Evolutionary conservation across 208 protist genomes (phyloP), one percentile per base, ranked within the genome.

Genomic region (Trypanosoma melophagium): DNA sequence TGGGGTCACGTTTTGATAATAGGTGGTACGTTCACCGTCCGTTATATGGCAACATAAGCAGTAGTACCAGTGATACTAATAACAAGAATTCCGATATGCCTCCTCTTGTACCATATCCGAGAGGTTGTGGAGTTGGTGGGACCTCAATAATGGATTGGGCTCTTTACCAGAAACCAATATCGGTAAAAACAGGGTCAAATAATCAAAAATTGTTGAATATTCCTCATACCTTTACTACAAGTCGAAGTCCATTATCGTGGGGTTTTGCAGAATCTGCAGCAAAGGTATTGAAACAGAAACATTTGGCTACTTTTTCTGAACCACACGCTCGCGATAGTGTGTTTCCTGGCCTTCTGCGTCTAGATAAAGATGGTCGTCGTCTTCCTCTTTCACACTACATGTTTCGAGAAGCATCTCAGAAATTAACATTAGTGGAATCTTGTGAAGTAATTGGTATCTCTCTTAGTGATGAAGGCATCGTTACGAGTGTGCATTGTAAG

Each of bases 111-210:
- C 62, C 49, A 7, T 66, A 73, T 61, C 60, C 50, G 5, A 40
- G 67, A 62, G 67, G 67, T 17, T 56, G 67, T 44, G 67, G 56
- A 40, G 47, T 95, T 1, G 90, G 87, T 12, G 90, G 90, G 13
- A 81, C 70, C 9, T 61, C 74, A 7, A 49, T 71, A 50, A 25
- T 92, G 19, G 90, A 93, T 57, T 95, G 90, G 87, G 85, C 77
- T 44, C 44, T 95, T 8, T 66, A 69, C 10, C 25, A 78, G 3
- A 16, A 22, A 38, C 58, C 70, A 8, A 0, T 77, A n/a, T 41
- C 38, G 31, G 22, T 50, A 22, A 49, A 55, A 21, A 13, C 40
- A 31, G 38, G 19, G 4, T 24, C 44, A 57, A 50, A 40, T 7
- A 47, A 21, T n/a, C 3, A 24, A 25, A 19, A 14, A 35, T 42